These are phyloP conservation scores for Euphrasia confusa DNA, from an alignment of 257 asterid species.

Conservation along the genomic window DNA sequence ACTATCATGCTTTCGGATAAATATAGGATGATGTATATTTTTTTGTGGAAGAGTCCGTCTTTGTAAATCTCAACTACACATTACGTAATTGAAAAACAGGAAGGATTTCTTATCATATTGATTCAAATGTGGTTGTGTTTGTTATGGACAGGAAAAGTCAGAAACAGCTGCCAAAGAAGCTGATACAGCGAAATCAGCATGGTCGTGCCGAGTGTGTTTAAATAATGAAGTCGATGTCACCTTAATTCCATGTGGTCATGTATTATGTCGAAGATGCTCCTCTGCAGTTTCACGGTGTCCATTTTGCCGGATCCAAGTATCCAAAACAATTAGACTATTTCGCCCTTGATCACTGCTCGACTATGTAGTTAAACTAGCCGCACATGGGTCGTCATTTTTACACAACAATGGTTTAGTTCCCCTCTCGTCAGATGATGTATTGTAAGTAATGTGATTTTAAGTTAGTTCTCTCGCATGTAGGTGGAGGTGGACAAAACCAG, in stretches of 20 bases:
- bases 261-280: constrained; percentile 79
- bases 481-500: constrained; percentile 2
- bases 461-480: constrained; percentile 9
- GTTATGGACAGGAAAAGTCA: constrained; percentile 57
- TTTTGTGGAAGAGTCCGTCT: background rate
- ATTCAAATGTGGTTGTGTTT: constrained; percentile 10
- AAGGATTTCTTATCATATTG: background rate
- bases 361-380: background rate
- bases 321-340: constrained; percentile 64
- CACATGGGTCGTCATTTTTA: background rate
- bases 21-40: background rate
- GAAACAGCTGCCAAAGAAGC: constrained; percentile 88
- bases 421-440: background rate
- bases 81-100: background rate
- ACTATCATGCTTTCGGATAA: background rate
- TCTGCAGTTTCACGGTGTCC: constrained; percentile 94
- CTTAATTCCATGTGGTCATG: constrained; percentile 89
- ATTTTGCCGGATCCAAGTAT: constrained; percentile 85
- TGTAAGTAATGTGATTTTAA: constrained; percentile 7
- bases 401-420: background rate
- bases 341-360: constrained; percentile 52
- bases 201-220: constrained; percentile 90
- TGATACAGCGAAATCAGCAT: constrained; percentile 90
- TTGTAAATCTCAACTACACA: background rate
- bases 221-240: constrained; percentile 74